These are phyloP conservation scores for Talinum fruticosum DNA, from an alignment of 148 eudicot species.

Conservation along the genomic window DNA sequence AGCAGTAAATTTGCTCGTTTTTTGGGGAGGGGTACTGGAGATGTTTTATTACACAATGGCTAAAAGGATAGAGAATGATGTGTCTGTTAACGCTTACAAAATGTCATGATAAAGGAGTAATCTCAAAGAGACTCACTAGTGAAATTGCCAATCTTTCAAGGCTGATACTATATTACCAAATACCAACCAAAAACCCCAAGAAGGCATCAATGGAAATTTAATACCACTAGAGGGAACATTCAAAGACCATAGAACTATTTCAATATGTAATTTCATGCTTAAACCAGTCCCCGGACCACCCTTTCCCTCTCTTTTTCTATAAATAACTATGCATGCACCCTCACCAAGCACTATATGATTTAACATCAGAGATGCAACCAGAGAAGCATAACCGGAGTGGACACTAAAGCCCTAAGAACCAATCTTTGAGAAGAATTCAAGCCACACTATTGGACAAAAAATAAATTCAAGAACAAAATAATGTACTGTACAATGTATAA, in stretches of 20 bases:
- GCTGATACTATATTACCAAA: too few species aligned
- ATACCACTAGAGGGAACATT: too few species aligned
- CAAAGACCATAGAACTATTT: too few species aligned
- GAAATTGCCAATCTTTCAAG: background rate
- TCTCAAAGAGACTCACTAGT: background rate
- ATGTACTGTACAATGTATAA: background rate
- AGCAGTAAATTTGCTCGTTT: too few species aligned
- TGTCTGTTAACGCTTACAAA: background rate
- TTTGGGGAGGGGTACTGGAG: too few species aligned
- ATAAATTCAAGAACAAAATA: background rate
- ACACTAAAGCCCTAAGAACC: background rate
- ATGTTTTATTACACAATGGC: too few species aligned
- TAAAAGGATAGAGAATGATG: too few species aligned
- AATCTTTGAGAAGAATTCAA: background rate
- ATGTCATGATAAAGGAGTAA: background rate
- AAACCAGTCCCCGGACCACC: too few species aligned
- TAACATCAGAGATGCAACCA: background rate
- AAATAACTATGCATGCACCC: background rate
- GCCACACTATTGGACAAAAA: background rate
- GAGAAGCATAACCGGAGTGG: background rate
- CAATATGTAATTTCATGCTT: too few species aligned
- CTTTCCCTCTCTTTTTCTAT: too few species aligned
- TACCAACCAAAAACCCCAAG: background rate
- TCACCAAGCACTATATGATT: background rate
- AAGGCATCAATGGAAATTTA: background rate